Base-by-base conservation (phyloP, 768 basidiomycete species). In the Wakefieldia striispora region DNA sequence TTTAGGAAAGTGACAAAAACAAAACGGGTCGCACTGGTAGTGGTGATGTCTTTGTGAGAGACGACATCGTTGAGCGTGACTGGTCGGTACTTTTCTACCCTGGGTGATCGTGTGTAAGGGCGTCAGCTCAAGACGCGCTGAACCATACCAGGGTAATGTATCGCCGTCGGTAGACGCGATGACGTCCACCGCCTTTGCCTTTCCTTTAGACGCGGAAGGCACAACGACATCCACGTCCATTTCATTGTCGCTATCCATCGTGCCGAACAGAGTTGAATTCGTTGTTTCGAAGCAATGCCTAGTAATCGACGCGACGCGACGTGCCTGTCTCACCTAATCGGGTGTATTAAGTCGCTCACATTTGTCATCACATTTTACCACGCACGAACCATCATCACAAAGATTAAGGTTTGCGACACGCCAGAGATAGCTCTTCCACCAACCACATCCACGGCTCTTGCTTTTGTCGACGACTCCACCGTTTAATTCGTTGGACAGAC, bases 81-180 rank as follows among this genome's bases (percentile, higher is more conserved):
- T 12, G 97, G 97, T 46, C 97, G 74, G 71, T 97, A 98, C 70
- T 98, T 97, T 70, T 99, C 95, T 33, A 98, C 97, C 95, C 95
- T 95, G 38, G 47, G 17, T 38, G 14, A 34, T 41, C 19, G 48
- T 19, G 29, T 24, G 45, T 39, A 26, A 55, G 40, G 35, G 37
- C 20, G 9, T 8, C 31, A 14, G 36, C 20, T 4, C 1, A 21
- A 24, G 27, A 45, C 43, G 37, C 43, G 35, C 37, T 14, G 33
- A 43, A 41, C 27, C 79, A 60, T 60, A 94, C 94, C 94, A 97
- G 36, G 94, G 94, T 31, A 97, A 70, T 54, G 78, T 86, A 31
- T 93, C 89, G 51, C 78, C 72, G 34, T 80, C 77, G 21, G 69
- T 68, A 24, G 73, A 66, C 4, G 64, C 63, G 20, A 66, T 63